A percentile compares a stretch with the other conserved stretches of the same genome.
These are phyloP conservation scores for Globisporangium abappressorium DNA, from an alignment of 352 stramenopile species.

Conservation along the genomic window DNA sequence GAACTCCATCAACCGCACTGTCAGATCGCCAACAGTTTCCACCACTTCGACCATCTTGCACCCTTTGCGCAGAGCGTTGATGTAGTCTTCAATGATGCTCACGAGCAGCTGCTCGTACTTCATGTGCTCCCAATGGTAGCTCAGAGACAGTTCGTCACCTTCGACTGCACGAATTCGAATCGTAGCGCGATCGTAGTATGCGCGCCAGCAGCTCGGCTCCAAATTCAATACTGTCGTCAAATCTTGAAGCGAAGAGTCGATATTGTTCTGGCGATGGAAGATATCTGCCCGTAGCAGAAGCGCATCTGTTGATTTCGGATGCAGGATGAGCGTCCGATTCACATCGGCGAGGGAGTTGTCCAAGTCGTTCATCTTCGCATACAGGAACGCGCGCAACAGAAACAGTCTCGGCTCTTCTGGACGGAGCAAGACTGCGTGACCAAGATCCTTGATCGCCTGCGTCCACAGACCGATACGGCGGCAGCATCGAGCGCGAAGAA, in stretches of 20 bases:
- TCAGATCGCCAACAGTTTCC: conserved; percentile 71
- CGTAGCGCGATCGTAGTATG: conserved; percentile 76
- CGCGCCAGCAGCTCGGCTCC: conserved; percentile 70
- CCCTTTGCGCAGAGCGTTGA: conserved; percentile 65
- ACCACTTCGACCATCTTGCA: conserved; percentile 72
- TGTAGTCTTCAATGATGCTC: conserved; percentile 71
- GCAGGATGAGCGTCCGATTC: conserved; percentile 52
- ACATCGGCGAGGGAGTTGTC: conserved; percentile 55
- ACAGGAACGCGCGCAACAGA: conserved; percentile 53
- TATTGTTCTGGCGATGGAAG: conserved; percentile 42
- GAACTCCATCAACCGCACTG: conserved; percentile 62
- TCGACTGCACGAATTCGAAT: conserved; percentile 66
- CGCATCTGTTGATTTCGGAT: conserved; percentile 64
- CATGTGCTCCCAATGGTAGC: conserved; percentile 70
- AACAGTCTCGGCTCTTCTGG: conserved; percentile 55
- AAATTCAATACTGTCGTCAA: conserved; percentile 52
- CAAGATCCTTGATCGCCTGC: conserved; percentile 69
- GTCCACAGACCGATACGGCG: conserved; percentile 68
- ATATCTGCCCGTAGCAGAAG: conserved; percentile 68
- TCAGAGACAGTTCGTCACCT: conserved; percentile 52
- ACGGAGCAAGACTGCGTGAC: conserved; percentile 41
- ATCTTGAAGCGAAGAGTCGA: conserved; percentile 57
- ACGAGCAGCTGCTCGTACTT: conserved; percentile 60
- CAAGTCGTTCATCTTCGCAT: conserved; percentile 51
- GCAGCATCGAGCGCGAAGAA: conserved; percentile 67